Evolutionary conservation across 768 basidiomycete species (phyloP), one percentile per base, ranked within the genome.

Genomic region (Boletus reticuloceps): DNA sequence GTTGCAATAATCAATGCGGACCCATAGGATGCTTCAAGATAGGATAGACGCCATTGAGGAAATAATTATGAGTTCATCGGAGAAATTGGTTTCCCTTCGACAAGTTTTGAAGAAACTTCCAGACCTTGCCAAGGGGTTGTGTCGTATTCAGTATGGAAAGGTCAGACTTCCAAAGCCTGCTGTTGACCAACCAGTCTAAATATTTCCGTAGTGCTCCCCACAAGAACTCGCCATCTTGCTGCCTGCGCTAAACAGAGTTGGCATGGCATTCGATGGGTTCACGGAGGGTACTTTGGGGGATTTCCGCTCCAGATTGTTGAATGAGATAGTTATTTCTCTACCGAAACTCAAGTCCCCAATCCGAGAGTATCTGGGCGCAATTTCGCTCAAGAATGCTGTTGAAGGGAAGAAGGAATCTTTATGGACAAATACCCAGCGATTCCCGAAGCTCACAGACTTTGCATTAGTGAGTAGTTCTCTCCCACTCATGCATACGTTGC

Each of bases 141-240:
- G 86, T 56, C 77, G 94, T 31, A 89, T 98, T 32, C 92, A 95
- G 65, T 96, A 96, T 62, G 90, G 93, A 45, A 90, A 93, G 76
- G 92, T 93, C 59, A 60, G 75, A 25, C 47, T 46, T 11, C n/a
- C 34, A 10, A 20, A 34, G 8, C 10, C 19, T 43, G n/a, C 36
- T 22, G 11, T 34, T 37, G 29, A 39, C 36, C 44, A n/a, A 45
- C 31, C 1, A 11, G 12, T 19, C 42, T 29, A 38, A 40, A 50
- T 25, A 12, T 10, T 25, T 43, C 47, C 32, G 5, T 59, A 91
- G 87, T 94, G 91, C 50, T 87, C 88, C 2, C 90, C 95, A 0
- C 79, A 85, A 65, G 96, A 99, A 66, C 78, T 98, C 13, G 81
- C 84, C 0, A 68, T 82, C 6, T 75, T 98, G 16, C 78, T 98